Base-by-base conservation (phyloP, 139 green algal genomes). In the Chlamydomonas incerta region DNA sequence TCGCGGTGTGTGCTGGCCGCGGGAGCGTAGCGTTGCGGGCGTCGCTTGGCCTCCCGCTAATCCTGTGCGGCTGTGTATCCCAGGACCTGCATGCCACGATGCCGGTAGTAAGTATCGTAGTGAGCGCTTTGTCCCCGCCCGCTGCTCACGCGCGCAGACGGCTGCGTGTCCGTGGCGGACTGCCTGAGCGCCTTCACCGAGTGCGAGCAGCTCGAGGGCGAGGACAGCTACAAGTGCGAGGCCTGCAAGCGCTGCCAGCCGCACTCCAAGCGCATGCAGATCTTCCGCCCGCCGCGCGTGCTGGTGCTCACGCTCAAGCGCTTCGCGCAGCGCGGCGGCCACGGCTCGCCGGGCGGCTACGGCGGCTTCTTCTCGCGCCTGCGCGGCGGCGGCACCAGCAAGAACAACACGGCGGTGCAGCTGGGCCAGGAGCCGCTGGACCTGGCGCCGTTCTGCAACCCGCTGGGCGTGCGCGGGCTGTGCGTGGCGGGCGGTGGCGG, bases 281-380 rank as follows among this genome's bases (percentile, higher is more conserved):
- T 95, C 23, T 95, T 89, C 35, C 73, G 72, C 21, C 88, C 70
- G 21, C 93, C 93, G 1, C 72, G 68, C 2, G 85, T 93, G 46
- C 91, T 96, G 47, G 82, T 96, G 37, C 63, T 96, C 23, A 91
- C 92, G 50, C 90, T 96, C 28, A 96, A 96, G 81, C 90, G 93
- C 79, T 95, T 95, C 74, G 72, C 79, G 57, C 85, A 89, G 68
- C 65, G 84, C 23, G 41, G 41, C 41, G 41, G 41, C 41, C 41
- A 50, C 41, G 8, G 41, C 41, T 67, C 57, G 26, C 50, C 62
- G 14, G 75, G 69, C 0, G 28, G 63, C 18, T 33, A 29, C 34
- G 50, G 20, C 28, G 85, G 86, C 62, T 73, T 89, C 47, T 85
- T 88, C 62, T 80, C 72, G 29, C 74, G 82, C 52, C 80, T 84